phyloP scores from a whole-genome alignment of 2,329 filamentous ascomycete species.

The Talaromyces sp. region DNA sequence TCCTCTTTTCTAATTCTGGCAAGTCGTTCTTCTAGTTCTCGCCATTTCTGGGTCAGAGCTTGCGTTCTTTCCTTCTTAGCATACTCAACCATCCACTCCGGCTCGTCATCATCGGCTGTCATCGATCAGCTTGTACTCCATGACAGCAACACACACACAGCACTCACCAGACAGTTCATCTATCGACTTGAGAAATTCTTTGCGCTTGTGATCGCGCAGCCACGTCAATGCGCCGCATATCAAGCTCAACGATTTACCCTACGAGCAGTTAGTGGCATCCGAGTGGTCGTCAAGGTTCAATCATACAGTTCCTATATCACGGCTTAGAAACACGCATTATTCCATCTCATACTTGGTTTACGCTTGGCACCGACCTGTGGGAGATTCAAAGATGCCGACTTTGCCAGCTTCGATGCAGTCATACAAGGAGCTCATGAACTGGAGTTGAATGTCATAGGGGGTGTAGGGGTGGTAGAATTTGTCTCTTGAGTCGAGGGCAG shows the following conservation, averaged over 20 bases:
- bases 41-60: slow-evolving; percentile 63
- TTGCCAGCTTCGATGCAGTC: slow-evolving; percentile 73
- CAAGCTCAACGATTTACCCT: slow-evolving; percentile 87
- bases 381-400: slow-evolving; percentile 85
- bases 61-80: slow-evolving; percentile 65
- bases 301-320: slow-evolving; percentile 15
- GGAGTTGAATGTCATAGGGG: slow-evolving; percentile 80
- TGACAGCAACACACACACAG: not conserved
- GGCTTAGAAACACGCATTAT: not conserved
- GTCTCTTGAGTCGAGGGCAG: slow-evolving; percentile 26
- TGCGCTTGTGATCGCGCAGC: slow-evolving; percentile 77
- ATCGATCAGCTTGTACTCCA: not conserved
- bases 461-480: slow-evolving; percentile 84
- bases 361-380: slow-evolving; percentile 64
- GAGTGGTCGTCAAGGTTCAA: not conserved
- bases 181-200: slow-evolving; percentile 54
- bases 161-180: slow-evolving; percentile 42
- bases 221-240: slow-evolving; percentile 88
- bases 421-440: slow-evolving; percentile 85
- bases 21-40: slow-evolving; percentile 71
- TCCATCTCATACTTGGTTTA: not conserved
- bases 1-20: slow-evolving; percentile 59
- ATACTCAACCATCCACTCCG: slow-evolving; percentile 79
- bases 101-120: slow-evolving; percentile 60
- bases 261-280: slow-evolving; percentile 12